Evolutionary conservation across 2,329 filamentous ascomycete species (phyloP).

Genomic region (Bipolaris victoriae): DNA sequence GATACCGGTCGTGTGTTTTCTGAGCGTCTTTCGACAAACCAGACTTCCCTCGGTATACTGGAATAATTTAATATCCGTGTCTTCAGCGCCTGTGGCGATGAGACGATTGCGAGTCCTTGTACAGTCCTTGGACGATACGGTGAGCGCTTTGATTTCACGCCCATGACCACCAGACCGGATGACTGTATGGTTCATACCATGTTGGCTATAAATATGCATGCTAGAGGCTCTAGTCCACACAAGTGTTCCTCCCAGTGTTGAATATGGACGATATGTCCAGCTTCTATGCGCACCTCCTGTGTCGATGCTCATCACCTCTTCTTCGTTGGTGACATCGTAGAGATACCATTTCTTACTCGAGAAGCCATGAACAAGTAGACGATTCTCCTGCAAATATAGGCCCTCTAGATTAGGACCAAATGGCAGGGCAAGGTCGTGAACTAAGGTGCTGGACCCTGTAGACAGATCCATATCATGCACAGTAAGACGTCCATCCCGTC

Average conservation of each 20-base stretch:
- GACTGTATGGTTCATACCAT: constrained; percentile 51
- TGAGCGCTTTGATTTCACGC: constrained; percentile 76
- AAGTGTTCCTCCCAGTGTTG: constrained; percentile 58
- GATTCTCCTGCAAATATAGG: constrained; percentile 63
- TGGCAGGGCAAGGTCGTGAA: constrained; percentile 72
- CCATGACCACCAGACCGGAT: constrained; percentile 79
- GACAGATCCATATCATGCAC: constrained; percentile 59
- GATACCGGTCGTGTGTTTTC: constrained; percentile 81
- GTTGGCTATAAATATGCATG: constrained; percentile 55
- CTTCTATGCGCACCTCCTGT: constrained; percentile 85
- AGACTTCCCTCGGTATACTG: constrained; percentile 47
- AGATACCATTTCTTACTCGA: constrained; percentile 78
- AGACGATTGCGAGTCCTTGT: constrained; percentile 41
- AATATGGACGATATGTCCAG: constrained; percentile 64
- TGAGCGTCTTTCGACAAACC: constrained; percentile 67
- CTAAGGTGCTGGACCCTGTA: constrained; percentile 47
- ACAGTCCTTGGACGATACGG: constrained; percentile 48
- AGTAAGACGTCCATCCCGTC: constrained; percentile 77
- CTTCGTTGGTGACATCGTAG: constrained; percentile 75
- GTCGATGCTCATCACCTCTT: constrained; percentile 73
- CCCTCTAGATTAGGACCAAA: constrained; percentile 80
- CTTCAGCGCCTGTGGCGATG: constrained; percentile 72
- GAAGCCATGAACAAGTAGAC: constrained; percentile 79
- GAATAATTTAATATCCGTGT: constrained; percentile 79
- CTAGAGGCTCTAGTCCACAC: constrained; percentile 75